Conservation (phyloP, 2,329 filamentous ascomycete genomes). For the Diaporthe batatas region DNA sequence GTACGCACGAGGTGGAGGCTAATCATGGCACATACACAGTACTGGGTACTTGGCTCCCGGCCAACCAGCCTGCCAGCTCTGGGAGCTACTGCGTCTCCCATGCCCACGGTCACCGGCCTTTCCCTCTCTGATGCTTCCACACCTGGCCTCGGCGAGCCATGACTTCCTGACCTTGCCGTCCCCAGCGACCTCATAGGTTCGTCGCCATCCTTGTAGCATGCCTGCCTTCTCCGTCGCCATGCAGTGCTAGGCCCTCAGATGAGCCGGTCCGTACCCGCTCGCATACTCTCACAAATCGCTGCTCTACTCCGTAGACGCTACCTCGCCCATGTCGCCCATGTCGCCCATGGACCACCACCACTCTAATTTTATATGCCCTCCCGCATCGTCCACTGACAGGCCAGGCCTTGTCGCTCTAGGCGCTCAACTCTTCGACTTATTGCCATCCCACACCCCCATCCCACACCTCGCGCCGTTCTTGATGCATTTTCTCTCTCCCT, state of each 20-base stretch:
- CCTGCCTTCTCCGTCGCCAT: slow-evolving; percentile 45
- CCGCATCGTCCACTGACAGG: slow-evolving; percentile 58
- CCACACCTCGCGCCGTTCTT: slow-evolving; percentile 43
- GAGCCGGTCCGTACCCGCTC: slow-evolving; percentile 61
- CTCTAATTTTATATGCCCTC: slow-evolving; percentile 62
- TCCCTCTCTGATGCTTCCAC: slow-evolving; percentile 51
- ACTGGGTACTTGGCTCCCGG: slow-evolving; percentile 31
- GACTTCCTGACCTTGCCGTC: slow-evolving; percentile 32
- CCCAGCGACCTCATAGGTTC: slow-evolving; percentile 48
- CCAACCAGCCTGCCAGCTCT: slow-evolving; percentile 42
- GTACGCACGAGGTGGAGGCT: slow-evolving; percentile 44
- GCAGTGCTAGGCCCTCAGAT: slow-evolving; percentile 54
- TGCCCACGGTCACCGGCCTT: slow-evolving; percentile 51
- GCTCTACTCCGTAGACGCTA: slow-evolving; percentile 50
- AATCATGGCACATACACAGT: slow-evolving; percentile 45
- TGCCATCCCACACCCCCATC: slow-evolving; percentile 54
- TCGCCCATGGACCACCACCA: slow-evolving; percentile 53
- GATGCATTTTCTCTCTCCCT: slow-evolving; percentile 42
- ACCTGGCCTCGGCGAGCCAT: slow-evolving; percentile 49
- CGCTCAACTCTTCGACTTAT: slow-evolving; percentile 60
- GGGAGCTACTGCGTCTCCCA: slow-evolving; percentile 52
- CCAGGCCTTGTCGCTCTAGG: slow-evolving; percentile 55
- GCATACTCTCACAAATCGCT: slow-evolving; percentile 53
- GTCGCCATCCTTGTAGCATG: slow-evolving; percentile 48
- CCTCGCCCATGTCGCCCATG: slow-evolving; percentile 46